These are phyloP conservation scores for Endotrypanum monterogeii DNA, from an alignment of 208 protist genomes.

Conservation along the genomic window DNA sequence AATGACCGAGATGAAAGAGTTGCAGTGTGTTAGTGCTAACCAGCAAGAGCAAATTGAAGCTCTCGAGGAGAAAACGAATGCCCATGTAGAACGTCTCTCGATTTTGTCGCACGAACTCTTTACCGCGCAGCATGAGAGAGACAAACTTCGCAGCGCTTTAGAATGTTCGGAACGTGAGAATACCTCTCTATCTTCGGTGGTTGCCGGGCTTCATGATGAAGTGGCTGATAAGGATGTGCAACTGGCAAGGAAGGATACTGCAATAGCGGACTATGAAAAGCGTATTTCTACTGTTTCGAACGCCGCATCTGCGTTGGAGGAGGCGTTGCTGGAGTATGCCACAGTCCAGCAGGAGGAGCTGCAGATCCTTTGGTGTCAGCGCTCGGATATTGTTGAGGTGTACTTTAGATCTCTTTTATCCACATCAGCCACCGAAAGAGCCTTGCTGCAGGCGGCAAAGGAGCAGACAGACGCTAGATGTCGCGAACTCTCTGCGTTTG, in stretches of 20 bases:
- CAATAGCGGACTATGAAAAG: background rate
- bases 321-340: background rate
- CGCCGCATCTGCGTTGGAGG: background rate
- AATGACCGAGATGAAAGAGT: background rate
- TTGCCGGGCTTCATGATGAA: constrained; percentile 7
- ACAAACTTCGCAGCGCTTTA: background rate
- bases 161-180: background rate
- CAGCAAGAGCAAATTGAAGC: background rate
- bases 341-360: background rate
- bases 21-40: background rate
- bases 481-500: constrained; percentile 34
- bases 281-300: background rate
- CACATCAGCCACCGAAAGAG: background rate
- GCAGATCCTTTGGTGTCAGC: background rate
- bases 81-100: background rate
- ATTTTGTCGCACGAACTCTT: background rate
- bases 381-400: background rate
- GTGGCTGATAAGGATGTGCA: background rate
- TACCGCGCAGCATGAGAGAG: background rate
- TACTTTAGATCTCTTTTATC: background rate
- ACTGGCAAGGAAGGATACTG: constrained; percentile 4
- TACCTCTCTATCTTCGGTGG: background rate
- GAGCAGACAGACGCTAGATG: constrained; percentile 22
- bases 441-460: constrained; percentile 13
- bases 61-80: background rate